Base-by-base conservation (phyloP, 2,329 filamentous ascomycete genomes). In the Colletotrichum tropicale region DNA sequence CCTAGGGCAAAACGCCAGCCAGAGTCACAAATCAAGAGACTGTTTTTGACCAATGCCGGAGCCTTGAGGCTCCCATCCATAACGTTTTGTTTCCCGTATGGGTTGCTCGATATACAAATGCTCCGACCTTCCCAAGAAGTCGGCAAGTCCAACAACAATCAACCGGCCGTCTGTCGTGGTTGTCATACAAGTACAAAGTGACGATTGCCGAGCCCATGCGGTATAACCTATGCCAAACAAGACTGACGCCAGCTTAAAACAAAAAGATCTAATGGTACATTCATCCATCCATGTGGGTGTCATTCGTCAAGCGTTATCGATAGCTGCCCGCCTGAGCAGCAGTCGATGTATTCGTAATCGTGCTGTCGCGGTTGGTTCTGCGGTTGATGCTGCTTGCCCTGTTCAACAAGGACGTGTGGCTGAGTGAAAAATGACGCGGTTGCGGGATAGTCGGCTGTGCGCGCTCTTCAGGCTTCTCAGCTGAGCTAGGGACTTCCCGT, bases 381-480 rank as follows among this genome's bases (percentile, higher is more conserved):
- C 86, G 82, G 76, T 84, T 87, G 70, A 90, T 80, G 78, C 88
- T 91, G 76, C 84, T 85, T 7, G 85, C 84, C 72, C 89, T 86
- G 74, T 83, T 84, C 43, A 89, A 81, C 75, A 87, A 78, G 8
- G 85, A 81, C 16, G 83, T 82, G 68, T 87, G 87, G 16, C 85
- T 85, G 30, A 89, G 81, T 1, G 88, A 87, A 70, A 86, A 83
- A 48, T 88, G 86, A 21, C 89, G 84, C 75, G 74, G 58, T 34
- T 65, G 64, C 10, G 65, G 26, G 28, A 60, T 36, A 21, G 43
- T 66, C 10, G 66, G 70, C 52, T 87, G 87, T 3, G 82, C 80
- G 21, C 86, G 82, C 26, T 88, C 86, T 48, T 88, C 87, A 6
- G 82, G 72, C 75, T 81, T 86, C 24, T 87, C 86, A 15, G 81